These are phyloP conservation scores for Remersonia thermophila DNA, from an alignment of 2,329 filamentous ascomycete species.

Conservation along the genomic window DNA sequence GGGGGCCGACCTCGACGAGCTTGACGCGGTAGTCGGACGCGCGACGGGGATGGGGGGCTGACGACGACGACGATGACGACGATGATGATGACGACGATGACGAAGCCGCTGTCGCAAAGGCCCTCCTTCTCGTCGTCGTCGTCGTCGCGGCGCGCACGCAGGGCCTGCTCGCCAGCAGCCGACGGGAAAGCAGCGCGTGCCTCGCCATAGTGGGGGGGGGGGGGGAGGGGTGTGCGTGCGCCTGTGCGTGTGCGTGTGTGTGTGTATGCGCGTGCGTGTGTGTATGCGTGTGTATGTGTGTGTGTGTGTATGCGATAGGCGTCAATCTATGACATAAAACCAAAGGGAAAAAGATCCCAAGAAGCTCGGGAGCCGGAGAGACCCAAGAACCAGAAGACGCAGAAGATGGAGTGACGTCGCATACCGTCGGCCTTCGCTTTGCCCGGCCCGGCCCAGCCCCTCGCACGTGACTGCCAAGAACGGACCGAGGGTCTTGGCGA, in stretches of 20 bases:
- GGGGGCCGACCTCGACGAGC: conserved; percentile 73
- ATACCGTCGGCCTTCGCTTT: conserved; percentile 15
- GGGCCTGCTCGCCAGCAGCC: conserved; percentile 5
- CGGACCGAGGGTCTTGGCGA: too few species aligned
- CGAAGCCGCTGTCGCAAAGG: conserved; percentile 9
- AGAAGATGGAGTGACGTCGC: conserved; percentile 14
- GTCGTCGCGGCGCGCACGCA: conserved; percentile 2
- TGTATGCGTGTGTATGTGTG: not conserved
- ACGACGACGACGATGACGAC: not conserved
- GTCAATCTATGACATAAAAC: not conserved
- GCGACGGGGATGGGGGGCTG: conserved; percentile 7
- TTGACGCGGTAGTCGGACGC: conserved; percentile 34
- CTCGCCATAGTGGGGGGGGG: conserved; percentile 11
- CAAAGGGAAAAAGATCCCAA: not conserved
- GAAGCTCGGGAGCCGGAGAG: not conserved
- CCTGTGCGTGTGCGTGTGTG: conserved; percentile 6
- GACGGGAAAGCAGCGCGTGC: conserved; percentile 12
- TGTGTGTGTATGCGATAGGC: not conserved
- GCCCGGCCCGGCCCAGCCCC: too few species aligned
- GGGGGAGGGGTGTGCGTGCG: too few species aligned
- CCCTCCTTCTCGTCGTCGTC: too few species aligned
- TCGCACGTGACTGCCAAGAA: too few species aligned
- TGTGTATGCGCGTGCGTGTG: not conserved
- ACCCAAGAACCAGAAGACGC: not conserved
- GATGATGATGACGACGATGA: not conserved